Evolutionary conservation across 371 early-diverging fungal genomes (phyloP).

Genomic region (Dinochytrium kinnereticum): DNA sequence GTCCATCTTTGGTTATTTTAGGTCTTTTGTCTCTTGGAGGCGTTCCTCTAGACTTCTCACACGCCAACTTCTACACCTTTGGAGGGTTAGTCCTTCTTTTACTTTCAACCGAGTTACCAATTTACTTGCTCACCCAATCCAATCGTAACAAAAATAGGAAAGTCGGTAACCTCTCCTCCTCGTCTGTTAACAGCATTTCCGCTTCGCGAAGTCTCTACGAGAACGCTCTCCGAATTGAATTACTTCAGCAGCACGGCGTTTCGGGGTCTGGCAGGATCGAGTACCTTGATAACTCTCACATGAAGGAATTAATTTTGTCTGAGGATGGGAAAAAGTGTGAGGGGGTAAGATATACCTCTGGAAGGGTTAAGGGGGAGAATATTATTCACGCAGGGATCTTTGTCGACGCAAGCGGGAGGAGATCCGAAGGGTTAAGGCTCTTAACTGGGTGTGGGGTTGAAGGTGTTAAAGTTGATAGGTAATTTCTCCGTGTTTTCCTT

Average conservation of each 20-base stretch:
- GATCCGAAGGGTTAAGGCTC: background rate
- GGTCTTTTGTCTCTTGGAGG: background rate
- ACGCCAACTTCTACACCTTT: background rate
- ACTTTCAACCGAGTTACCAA: background rate
- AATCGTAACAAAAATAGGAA: too few species aligned
- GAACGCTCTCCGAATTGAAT: too few species aligned
- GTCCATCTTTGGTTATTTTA: background rate
- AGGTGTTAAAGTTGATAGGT: background rate
- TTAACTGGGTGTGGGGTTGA: background rate
- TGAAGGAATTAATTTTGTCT: too few species aligned
- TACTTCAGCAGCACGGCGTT: too few species aligned
- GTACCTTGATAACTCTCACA: too few species aligned
- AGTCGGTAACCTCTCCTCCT: background rate
- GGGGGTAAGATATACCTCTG: background rate
- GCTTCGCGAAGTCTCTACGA: too few species aligned
- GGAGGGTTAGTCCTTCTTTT: background rate
- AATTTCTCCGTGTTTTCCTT: background rate
- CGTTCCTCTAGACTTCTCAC: background rate
- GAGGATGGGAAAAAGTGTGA: background rate
- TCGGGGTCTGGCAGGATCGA: too few species aligned
- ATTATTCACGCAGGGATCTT: background rate
- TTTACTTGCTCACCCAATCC: background rate
- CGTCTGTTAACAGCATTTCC: too few species aligned
- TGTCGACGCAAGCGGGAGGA: background rate
- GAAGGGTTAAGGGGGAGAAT: background rate